These are phyloP conservation scores for Chenopodium formosanum DNA, from an alignment of 148 eudicot genomes.

Conservation along the genomic window DNA sequence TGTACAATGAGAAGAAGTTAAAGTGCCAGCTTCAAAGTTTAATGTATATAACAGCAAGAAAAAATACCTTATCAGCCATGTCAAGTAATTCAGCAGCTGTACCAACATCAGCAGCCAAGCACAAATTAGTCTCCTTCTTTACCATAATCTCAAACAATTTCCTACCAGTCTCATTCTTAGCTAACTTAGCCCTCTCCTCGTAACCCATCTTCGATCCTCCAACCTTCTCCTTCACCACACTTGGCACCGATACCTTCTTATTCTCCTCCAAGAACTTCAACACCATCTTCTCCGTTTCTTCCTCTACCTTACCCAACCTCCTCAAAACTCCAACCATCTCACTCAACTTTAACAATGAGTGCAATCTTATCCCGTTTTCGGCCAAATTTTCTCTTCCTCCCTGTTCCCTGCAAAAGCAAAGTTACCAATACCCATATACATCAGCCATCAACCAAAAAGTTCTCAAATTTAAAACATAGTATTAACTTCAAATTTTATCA, in stretches of 20 bases:
- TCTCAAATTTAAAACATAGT: not conserved
- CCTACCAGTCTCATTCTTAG: slow-evolving; percentile 72
- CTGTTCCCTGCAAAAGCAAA: slow-evolving; percentile 52
- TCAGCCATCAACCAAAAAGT: not conserved
- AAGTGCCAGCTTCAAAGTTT: not conserved
- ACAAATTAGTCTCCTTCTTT: slow-evolving; percentile 74
- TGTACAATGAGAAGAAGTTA: not conserved
- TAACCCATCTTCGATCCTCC: slow-evolving; percentile 47
- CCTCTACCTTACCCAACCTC: slow-evolving; percentile 71
- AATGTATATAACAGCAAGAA: not conserved
- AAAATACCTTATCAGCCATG: slow-evolving; percentile 71
- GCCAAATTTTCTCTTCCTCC: slow-evolving; percentile 84
- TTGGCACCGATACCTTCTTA: slow-evolving; percentile 54
- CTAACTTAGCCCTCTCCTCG: slow-evolving; percentile 63
- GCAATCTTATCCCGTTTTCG: slow-evolving; percentile 68
- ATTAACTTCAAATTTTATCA: not conserved
- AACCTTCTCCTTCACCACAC: slow-evolving; percentile 24
- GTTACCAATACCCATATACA: slow-evolving; percentile 3
- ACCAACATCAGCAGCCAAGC: slow-evolving; percentile 90
- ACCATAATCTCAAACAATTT: slow-evolving; percentile 83
- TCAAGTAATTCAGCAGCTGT: slow-evolving; percentile 86
- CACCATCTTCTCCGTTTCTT: slow-evolving; percentile 70
- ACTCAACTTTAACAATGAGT: slow-evolving; percentile 67
- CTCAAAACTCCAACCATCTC: slow-evolving; percentile 84
- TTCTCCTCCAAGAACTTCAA: slow-evolving; percentile 72